Evolutionary conservation across 352 stramenopile genomes (phyloP), one percentile per base, ranked within the genome.

Genomic region (Pythium utonaiense): DNA sequence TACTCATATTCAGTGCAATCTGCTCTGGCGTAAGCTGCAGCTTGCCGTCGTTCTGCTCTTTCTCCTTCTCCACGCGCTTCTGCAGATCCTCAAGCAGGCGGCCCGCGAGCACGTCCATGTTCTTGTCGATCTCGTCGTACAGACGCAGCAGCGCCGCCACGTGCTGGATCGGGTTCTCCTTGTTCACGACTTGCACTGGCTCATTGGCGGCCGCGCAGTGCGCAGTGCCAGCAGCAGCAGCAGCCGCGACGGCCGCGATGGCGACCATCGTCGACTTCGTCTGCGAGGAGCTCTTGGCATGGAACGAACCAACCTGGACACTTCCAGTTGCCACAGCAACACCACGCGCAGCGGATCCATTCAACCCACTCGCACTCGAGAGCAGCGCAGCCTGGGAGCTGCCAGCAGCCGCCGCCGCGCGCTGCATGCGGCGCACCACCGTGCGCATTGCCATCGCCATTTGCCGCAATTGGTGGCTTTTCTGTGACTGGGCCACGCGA

Each of bases 41-140:
- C 19, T 75, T 74, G 41, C 70, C 77, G 14, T 66, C 57, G 63
- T 89, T 83, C 16, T 60, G 44, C 40, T 67, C 57, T 31, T 78
- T 76, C 31, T 78, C 75, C 60, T 77, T 73, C 51, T 80, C 74
- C 33, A 90, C 66, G 34, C 60, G 74, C 47, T 74, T 67, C 55
- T 90, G 74, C 27, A 89, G 71, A 33, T 86, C 67, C 28, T 89
- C 77, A 19, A 89, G 69, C 75, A 90, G 85, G 27, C 80, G 77
- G 22, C 71, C 78, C n/a, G 76, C 72, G 17, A 89, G 79, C 40
- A 90, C 76, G 45, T 77, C 81, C 83, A 92, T 92, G 70, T 92
- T 92, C 66, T 86, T 75, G 71, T 92, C 83, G 60, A 92, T 92
- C 67, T 92, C 77, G 21, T 89, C 80, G 65, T 92, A 92, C 53